Base-by-base conservation (phyloP, 2,329 filamentous ascomycete genomes). In the Trichothecium roseum region DNA sequence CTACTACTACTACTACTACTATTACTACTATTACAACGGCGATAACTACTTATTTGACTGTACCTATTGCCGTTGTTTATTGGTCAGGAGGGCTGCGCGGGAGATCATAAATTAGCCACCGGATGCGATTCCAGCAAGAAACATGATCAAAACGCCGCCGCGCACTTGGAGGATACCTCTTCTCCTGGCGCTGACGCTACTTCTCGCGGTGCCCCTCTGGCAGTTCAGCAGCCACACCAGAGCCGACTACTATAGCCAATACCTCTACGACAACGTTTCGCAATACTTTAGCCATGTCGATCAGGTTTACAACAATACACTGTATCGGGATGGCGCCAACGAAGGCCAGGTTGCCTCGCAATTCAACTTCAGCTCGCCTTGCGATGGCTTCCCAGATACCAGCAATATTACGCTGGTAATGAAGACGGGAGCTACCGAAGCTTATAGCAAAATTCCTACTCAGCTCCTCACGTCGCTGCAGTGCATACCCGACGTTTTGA, bases 371-470 rank as follows among this genome's bases (percentile, higher is more conserved):
- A 33, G 17, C 31, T 12, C 16, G 15, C 34, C 15, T n/a, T 64
- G 62, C 50, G 53, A 51, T 17, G 41, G 45, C 34, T 63, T 68
- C 32, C 62, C 65, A 10, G 56, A 67, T 38, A 62, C 59, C 9
- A 60, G 60, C 30, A 60, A 62, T 42, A 56, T 70, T 27, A 52
- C 69, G 24, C 53, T 75, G 18, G 53, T 75, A 31, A 64, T 77
- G 52, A 75, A 75, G 55, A 76, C 72, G 4, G 71, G 72, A 27
- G 69, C 71, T 3, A 69, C 67, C 27, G 70, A 75, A 47, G 53
- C 66, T 15, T 69, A 62, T 38, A 55, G 63, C 22, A 66, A 64
- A 32, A 50, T 77, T 3, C 69, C 72, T 2, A 69, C 66, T 3
- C 71, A 75, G 44, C 56, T 75, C 16, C 54, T 72, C 45, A 74